Percentiles rank a stretch among this genome's conserved stretches.
Evolutionary conservation across 352 stramenopile genomes (phyloP).

Genomic region (Bremia lactucae): DNA sequence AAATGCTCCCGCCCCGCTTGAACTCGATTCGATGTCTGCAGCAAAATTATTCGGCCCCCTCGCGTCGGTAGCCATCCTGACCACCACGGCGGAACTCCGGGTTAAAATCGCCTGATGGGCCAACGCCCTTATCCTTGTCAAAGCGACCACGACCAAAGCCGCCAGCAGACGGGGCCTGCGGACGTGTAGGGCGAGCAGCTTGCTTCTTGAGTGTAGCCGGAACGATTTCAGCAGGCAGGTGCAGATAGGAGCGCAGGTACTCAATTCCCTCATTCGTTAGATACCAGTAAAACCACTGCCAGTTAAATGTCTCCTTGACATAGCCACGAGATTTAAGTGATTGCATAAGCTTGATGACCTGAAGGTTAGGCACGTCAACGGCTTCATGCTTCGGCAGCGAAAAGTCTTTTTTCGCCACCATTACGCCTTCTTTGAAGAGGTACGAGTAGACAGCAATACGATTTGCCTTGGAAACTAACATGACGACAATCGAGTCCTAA

Average conservation of each 20-base stretch:
- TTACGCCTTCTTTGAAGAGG: slow-evolving; percentile 92
- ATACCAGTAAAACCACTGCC: slow-evolving; percentile 99
- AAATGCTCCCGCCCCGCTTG: slow-evolving; percentile 49
- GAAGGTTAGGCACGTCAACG: slow-evolving; percentile 97
- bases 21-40: slow-evolving; percentile 5
- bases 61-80: slow-evolving; percentile 83
- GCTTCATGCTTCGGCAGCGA: slow-evolving; percentile 88
- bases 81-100: slow-evolving; percentile 76
- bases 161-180: slow-evolving; percentile 57
- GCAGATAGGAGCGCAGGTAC: slow-evolving; percentile 97
- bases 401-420: slow-evolving; percentile 87
- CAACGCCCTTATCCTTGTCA: slow-evolving; percentile 86
- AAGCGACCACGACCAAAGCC: slow-evolving; percentile 79
- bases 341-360: slow-evolving; percentile 98
- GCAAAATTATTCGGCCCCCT: slow-evolving; percentile 62
- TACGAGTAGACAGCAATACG: slow-evolving; percentile 98
- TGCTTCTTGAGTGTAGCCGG: slow-evolving; percentile 98
- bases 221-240: slow-evolving; percentile 97
- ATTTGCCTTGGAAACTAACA: slow-evolving; percentile 97
- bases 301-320: slow-evolving; percentile 98
- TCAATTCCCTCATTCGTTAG: slow-evolving; percentile 98
- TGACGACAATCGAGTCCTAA: slow-evolving; percentile 45
- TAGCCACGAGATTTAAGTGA: slow-evolving; percentile 95
- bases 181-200: slow-evolving; percentile 68
- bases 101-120: slow-evolving; percentile 82